Percentiles rank a stretch among this genome's conserved stretches.
These are phyloP conservation scores for Ramaria rubella DNA, from an alignment of 768 basidiomycete species.

Conservation along the genomic window DNA sequence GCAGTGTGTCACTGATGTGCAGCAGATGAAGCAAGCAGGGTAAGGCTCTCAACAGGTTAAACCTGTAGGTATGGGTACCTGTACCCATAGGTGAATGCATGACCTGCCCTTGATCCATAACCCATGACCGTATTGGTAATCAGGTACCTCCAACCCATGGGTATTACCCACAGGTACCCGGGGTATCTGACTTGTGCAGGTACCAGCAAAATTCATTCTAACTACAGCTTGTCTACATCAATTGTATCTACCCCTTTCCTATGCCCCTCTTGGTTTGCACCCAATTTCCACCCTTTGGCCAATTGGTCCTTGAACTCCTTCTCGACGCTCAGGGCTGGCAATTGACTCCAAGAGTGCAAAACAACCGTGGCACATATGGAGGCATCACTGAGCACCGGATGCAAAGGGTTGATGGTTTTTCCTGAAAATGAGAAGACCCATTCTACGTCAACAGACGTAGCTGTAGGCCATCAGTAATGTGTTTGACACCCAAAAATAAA, in stretches of 20 bases:
- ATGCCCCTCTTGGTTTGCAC: background rate
- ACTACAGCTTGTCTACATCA: background rate
- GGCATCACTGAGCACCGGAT: background rate
- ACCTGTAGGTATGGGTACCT: too few relatives aligned
- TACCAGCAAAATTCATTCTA: background rate
- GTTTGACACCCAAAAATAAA: background rate
- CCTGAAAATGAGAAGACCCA: background rate
- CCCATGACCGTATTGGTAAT: too few relatives aligned
- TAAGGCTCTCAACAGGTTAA: too few relatives aligned
- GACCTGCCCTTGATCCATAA: too few relatives aligned
- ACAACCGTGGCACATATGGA: background rate
- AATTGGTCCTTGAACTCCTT: background rate
- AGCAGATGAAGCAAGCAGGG: too few relatives aligned
- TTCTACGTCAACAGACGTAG: background rate
- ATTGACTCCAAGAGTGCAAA: background rate
- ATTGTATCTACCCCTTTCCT: background rate
- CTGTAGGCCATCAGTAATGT: background rate
- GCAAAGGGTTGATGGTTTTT: background rate
- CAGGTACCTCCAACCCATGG: background rate
- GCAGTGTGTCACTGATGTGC: too few relatives aligned
- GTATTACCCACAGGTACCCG: background rate
- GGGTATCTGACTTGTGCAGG: background rate
- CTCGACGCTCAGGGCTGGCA: background rate
- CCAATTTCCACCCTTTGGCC: background rate
- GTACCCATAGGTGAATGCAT: too few relatives aligned